Percentiles rank a stretch among this genome's conserved stretches.
phyloP scores from a whole-genome alignment of 139 green algal species.

The Chlamydomonas schloesseri region DNA sequence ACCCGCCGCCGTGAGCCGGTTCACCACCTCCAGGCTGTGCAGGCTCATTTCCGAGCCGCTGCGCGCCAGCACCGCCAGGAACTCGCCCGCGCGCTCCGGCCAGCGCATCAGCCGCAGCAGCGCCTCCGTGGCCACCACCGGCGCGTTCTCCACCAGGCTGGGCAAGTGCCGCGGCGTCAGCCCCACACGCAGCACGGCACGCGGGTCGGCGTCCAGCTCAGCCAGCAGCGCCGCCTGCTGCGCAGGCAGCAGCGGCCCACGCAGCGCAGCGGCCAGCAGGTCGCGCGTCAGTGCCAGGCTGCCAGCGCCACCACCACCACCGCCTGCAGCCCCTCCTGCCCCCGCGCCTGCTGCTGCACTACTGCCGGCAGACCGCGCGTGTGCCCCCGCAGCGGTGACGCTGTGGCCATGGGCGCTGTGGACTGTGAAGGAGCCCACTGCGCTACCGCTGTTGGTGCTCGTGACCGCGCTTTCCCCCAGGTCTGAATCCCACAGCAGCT shows the following conservation, averaged over 20 bases:
- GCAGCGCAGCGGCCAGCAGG: slow-evolving; percentile 62
- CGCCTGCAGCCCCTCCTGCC: too few relatives aligned
- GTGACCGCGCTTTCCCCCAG: slow-evolving; percentile 52
- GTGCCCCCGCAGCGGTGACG: too few relatives aligned
- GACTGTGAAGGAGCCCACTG: too few relatives aligned
- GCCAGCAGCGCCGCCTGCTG: slow-evolving; percentile 72
- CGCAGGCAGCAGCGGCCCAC: slow-evolving; percentile 66
- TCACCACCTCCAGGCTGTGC: slow-evolving; percentile 94
- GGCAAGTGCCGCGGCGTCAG: slow-evolving; percentile 62
- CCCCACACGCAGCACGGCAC: slow-evolving; percentile 55
- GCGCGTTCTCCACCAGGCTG: slow-evolving; percentile 81
- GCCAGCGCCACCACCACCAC: not conserved
- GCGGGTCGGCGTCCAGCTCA: slow-evolving; percentile 61
- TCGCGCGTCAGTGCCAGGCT: slow-evolving; percentile 55
- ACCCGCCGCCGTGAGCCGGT: slow-evolving; percentile 74
- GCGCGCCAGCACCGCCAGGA: slow-evolving; percentile 65
- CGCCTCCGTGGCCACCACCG: slow-evolving; percentile 73
- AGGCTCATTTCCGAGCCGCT: slow-evolving; percentile 76
- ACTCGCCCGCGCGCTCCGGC: slow-evolving; percentile 1
- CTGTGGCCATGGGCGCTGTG: too few relatives aligned
- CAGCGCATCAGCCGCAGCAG: slow-evolving; percentile 45
- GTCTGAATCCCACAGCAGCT: slow-evolving; percentile 73
- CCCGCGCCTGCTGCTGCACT: too few relatives aligned
- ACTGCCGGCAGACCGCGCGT: too few relatives aligned
- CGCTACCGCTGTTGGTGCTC: too few relatives aligned